phyloP scores from a whole-genome alignment of 2,329 filamentous ascomycete genomes.

The Xylaria sp. region DNA sequence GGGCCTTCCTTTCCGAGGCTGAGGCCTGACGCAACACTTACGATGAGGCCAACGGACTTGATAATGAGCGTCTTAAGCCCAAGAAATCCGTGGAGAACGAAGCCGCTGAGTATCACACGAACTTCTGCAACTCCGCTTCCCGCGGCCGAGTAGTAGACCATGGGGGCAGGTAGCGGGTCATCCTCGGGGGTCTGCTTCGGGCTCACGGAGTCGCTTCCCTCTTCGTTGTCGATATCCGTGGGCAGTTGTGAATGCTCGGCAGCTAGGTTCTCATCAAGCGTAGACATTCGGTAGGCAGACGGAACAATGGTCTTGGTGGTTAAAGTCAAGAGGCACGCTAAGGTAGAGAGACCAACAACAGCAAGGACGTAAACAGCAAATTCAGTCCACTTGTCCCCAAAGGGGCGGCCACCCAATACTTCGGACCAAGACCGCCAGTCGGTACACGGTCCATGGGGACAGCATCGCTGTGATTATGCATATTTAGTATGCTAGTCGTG shows the following conservation, averaged over 20 bases:
- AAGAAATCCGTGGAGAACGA: conserved; percentile 94
- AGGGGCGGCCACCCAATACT: conserved; percentile 57
- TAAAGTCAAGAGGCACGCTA: conserved; percentile 83
- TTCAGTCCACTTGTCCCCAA: conserved; percentile 72
- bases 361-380: conserved; percentile 79
- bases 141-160: conserved; percentile 95
- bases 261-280: conserved; percentile 90
- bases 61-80: conserved; percentile 86
- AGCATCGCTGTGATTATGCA: conserved; percentile 59
- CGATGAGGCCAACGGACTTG: conserved; percentile 83
- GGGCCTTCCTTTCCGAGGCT: conserved; percentile 95
- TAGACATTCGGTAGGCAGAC: conserved; percentile 85
- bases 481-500: conserved; percentile 29
- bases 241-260: conserved; percentile 64
- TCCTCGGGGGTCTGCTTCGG: conserved; percentile 48
- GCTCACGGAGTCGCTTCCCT: conserved; percentile 58
- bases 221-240: conserved; percentile 55
- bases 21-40: conserved; percentile 91
- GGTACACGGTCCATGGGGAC: conserved; percentile 64
- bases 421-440: conserved; percentile 69
- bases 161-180: conserved; percentile 65
- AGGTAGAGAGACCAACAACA: conserved; percentile 74
- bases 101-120: conserved; percentile 96
- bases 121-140: conserved; percentile 97
- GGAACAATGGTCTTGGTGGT: conserved; percentile 95